Base-by-base conservation (phyloP, 352 stramenopile species). In the Globisporangium apiculatum region DNA sequence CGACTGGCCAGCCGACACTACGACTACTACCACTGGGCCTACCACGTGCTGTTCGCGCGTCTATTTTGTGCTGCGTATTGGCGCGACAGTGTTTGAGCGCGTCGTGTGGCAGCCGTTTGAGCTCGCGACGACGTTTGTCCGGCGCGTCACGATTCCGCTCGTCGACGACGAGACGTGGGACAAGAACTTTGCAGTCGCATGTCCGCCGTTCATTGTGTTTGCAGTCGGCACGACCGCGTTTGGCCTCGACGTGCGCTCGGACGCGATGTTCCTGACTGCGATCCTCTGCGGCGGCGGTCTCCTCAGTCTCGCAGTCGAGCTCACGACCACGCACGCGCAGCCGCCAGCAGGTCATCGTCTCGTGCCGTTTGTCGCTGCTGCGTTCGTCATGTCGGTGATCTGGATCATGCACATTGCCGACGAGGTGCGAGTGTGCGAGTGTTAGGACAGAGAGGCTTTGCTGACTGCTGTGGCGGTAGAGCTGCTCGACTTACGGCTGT, bases 331-430 rank as follows among this genome's bases (percentile, higher is more conserved):
- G 8, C 57, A 69, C 3, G 67, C 79, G 18, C 62, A 60, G 9
- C 83, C 83, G 35, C 83, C 83, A 1, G 61, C 75, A 51, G 80
- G 79, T n/a, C 61, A 55, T 51, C 55, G 61, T 6, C 55, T 91
- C 10, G 69, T 71, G 5, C 78, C 81, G 42, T 89, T 86, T 31
- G 72, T 93, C 41, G 78, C 64, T 36, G 60, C 89, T n/a, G 83
- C 75, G 14, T 93, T 93, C 51, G 70, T 83, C 24, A 93, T 93
- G 80, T 93, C 83, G 3, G 77, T 93, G 45, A 75, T 91, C 56
- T 93, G 83, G 83, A 93, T 93, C 64, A 90, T 90, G 80, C 89
- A 86, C 18, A 89, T 93, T 51, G 83, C 83, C 7, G 80, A 87
- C 40, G 83, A 93, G 62, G 79, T 83, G 6, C 43, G 55, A 24